Evolutionary conservation across 2,329 filamentous ascomycete species (phyloP), one percentile per base, ranked within the genome.

Genomic region (Exophiala sp.): DNA sequence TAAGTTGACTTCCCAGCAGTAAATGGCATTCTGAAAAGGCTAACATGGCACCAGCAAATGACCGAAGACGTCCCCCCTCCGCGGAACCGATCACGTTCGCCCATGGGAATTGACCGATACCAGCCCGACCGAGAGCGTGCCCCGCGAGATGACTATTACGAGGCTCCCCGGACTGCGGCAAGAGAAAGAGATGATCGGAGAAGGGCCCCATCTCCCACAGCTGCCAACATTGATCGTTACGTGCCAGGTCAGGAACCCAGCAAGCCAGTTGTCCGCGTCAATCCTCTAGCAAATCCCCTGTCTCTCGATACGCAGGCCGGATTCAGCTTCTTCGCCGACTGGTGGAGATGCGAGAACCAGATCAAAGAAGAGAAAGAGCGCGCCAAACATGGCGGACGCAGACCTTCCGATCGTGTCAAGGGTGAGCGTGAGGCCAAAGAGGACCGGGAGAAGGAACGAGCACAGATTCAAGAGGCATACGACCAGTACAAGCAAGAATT

Each of bases 241-340:
- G 76, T 83, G 10, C 81, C 81, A 1, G 80, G 79, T 16, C 77
- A 82, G 60, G 78, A 82, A 46, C 66, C 66, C 37, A 71, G 72
- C 23, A 73, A 77, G 38, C 75, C 79, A 6, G 68, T 73, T 11
- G 68, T 75, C 46, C 72, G 71, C 6, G 68, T 67, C 11, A 84
- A 83, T 56, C 79, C 78, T 2, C 68, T 84, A 2, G 74, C 76
- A 2, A 80, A 83, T 55, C 81, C 81, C 2, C 71, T 83, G 62
- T 71, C 71, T n/a, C 71, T 83, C 13, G 80, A 83, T 44, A 82
- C 78, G 35, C 81, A 83, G 63, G 81, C 82, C 30, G 81, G 81
- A 2, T 83, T 83, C 67, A 83, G 79, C 55, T 84, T 74, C 70
- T 84, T 82, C 56, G 79, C 80, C 1, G 81, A 84, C 64, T 84